Evolutionary conservation across 768 basidiomycete species (phyloP), one percentile per base, ranked within the genome.

Genomic region (Multifurca ochricompacta): DNA sequence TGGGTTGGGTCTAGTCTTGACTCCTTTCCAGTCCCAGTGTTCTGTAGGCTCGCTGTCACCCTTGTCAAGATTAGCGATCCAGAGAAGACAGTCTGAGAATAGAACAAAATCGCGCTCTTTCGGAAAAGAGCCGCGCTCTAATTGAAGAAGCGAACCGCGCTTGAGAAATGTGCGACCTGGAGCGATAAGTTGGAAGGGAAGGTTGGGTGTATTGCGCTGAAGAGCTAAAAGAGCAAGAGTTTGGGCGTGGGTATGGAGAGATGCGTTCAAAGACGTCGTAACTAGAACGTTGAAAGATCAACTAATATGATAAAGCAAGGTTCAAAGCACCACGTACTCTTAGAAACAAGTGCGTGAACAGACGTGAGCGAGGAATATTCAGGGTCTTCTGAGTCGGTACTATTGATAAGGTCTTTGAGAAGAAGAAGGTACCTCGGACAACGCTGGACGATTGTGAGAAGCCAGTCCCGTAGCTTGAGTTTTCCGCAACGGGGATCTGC

Each of bases 351-450:
- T 0, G 71, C 71, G 59, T 83, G 80, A 1, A 78, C 85, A 35
- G 75, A 70, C 30, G 73, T 75, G 23, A 92, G 72, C 27, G 78
- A 78, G 3, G 70, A 70, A 63, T 84, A 74, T 65, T 92, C 91
- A n/a, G 77, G 73, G 56, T 87, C 83, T 3, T 80, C 79, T 4
- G 72, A 68, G 34, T 77, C 75, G 14, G 85, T 88, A 55, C 80
- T 79, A n/a, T 68, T 66, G 32, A 90, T 80, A 34, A 93, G 74
- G 65, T 94, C 91, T 67, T 83, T 90, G 48, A 93, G 77, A 10
- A 94, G 72, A 10, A 94, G 75, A 7, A 91, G 76, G 65, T 93
- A 93, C 52, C 91, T 77, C 4, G 91, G 91, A 67, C 89, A 91
- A 51, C 91, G 78, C 67, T 94, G 91, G 6, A 94, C 85, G 44